Percentiles rank a stretch among this genome's conserved stretches.
Evolutionary conservation across 164 flowering plant species (phyloP).

Genomic region (Kingdonia uniflora): DNA sequence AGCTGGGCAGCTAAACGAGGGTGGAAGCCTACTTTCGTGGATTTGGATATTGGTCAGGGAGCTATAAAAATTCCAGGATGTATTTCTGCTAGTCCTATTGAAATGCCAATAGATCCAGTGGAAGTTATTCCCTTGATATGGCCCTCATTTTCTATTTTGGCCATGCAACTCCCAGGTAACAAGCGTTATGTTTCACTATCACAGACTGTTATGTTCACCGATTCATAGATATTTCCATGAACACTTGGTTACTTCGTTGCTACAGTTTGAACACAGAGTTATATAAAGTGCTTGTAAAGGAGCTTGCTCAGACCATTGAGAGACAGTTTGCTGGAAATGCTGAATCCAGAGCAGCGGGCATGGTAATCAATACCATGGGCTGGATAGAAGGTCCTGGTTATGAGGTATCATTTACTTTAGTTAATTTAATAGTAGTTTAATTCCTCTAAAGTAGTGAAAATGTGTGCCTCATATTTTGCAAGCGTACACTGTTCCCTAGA

Average conservation of each 20-base stretch:
- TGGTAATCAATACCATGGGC: conserved; percentile 98
- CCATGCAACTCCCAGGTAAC: conserved; percentile 76
- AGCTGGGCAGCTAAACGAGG: conserved; percentile 98
- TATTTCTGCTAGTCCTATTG: conserved; percentile 85
- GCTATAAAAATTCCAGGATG: conserved; percentile 82
- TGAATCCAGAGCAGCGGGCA: conserved; percentile 90
- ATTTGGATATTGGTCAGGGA: conserved; percentile 95
- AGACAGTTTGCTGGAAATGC: conserved; percentile 71
- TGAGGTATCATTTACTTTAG: no score
- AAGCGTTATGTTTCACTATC: no score
- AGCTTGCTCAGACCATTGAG: conserved; percentile 74
- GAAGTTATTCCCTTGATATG: conserved; percentile 99
- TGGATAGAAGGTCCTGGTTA: conserved; percentile 96
- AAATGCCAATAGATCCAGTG: conserved; percentile 90
- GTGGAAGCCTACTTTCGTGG: conserved; percentile 96
- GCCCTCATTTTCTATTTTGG: conserved; percentile 88
- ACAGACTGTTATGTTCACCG: no score
- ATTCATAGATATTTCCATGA: neutral
- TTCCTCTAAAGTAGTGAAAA: no score
- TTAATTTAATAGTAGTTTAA: no score
- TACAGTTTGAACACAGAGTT: conserved; percentile 72
- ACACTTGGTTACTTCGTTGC: conserved; percentile 2
- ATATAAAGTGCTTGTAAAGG: conserved; percentile 77
- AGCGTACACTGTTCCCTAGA: no score
- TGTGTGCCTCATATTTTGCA: no score